phyloP scores from a whole-genome alignment of 208 protist species.

The Vickermania spadyakhi region DNA sequence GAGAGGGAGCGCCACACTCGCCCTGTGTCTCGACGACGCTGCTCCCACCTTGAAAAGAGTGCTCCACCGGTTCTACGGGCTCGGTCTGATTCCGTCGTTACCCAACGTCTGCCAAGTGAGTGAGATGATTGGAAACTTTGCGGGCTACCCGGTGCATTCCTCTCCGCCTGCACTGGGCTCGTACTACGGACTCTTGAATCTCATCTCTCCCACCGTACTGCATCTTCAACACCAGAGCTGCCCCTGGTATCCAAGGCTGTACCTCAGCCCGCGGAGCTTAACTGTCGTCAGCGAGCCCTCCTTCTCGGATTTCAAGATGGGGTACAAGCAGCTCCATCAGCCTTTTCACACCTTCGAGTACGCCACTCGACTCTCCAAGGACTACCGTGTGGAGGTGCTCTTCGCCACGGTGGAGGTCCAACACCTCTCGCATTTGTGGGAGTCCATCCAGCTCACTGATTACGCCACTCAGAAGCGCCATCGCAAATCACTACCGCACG shows the following conservation, averaged over 20 bases:
- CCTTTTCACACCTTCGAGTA: slow-evolving; percentile 85
- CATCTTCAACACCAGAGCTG: slow-evolving; percentile 72
- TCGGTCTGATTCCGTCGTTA: slow-evolving; percentile 67
- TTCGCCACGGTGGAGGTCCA: slow-evolving; percentile 79
- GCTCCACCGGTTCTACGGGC: slow-evolving; percentile 64
- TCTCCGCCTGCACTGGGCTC: slow-evolving; percentile 70
- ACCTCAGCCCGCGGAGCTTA: slow-evolving; percentile 68
- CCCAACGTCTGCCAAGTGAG: slow-evolving; percentile 86
- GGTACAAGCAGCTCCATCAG: slow-evolving; percentile 79
- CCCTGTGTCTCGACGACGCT: slow-evolving; percentile 53
- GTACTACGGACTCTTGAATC: slow-evolving; percentile 82
- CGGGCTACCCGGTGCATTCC: slow-evolving; percentile 79
- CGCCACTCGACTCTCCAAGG: slow-evolving; percentile 78
- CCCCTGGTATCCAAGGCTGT: slow-evolving; percentile 80
- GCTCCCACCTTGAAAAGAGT: slow-evolving; percentile 58
- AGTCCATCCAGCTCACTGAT: slow-evolving; percentile 70
- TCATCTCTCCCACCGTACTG: slow-evolving; percentile 75
- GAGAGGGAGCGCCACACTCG: slow-evolving; percentile 56
- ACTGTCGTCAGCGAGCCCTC: slow-evolving; percentile 77
- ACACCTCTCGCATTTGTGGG: slow-evolving; percentile 41
- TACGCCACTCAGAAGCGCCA: slow-evolving; percentile 25
- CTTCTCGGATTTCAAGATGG: slow-evolving; percentile 75
- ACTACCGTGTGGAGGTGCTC: slow-evolving; percentile 87
- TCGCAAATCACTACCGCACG: too few relatives aligned
- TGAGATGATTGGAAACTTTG: slow-evolving; percentile 87